Conservation (phyloP, 2,329 filamentous ascomycete genomes). For the Penicillium sp. region DNA sequence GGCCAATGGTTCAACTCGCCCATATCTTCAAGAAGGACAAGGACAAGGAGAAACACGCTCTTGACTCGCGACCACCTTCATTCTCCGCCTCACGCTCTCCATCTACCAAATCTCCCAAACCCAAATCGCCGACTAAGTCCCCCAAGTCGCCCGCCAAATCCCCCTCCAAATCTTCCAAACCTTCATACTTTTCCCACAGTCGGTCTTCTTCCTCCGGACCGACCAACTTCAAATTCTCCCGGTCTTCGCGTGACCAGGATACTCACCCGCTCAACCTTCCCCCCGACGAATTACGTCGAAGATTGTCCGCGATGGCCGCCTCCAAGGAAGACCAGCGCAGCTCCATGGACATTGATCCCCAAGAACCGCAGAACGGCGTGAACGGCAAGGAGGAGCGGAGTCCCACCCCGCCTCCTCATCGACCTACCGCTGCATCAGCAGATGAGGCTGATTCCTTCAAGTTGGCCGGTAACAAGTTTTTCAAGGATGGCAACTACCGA, state of each 20-base stretch:
- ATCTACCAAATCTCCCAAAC: conserved; percentile 16
- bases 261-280: conserved; percentile 88
- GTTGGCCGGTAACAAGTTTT: conserved; percentile 90
- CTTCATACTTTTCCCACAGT: conserved; percentile 27
- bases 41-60: conserved; percentile 24
- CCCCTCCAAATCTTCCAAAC: conserved; percentile 22
- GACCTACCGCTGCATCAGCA: conserved; percentile 49
- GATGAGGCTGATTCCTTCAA: conserved; percentile 93
- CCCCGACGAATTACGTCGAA: conserved; percentile 80
- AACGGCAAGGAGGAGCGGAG: conserved; percentile 39
- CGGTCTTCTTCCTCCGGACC: conserved; percentile 34
- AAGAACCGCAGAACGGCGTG: conserved; percentile 32
- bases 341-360: conserved; percentile 73
- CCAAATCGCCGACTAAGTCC: conserved; percentile 12
- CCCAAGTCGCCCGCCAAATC: conserved; percentile 19
- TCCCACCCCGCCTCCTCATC: conserved; percentile 50
- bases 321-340: conserved; percentile 51
- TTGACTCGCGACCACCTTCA: conserved; percentile 34
- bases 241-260: conserved; percentile 53
- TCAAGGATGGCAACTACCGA: conserved; percentile 88
- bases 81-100: conserved; percentile 40
- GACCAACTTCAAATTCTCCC: conserved; percentile 37
- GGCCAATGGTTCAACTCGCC: conserved; percentile 30
- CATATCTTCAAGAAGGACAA: conserved; percentile 30
- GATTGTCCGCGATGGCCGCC: conserved; percentile 59